Conservation (phyloP, 2,329 filamentous ascomycete genomes). For the Beauveria sp. region DNA sequence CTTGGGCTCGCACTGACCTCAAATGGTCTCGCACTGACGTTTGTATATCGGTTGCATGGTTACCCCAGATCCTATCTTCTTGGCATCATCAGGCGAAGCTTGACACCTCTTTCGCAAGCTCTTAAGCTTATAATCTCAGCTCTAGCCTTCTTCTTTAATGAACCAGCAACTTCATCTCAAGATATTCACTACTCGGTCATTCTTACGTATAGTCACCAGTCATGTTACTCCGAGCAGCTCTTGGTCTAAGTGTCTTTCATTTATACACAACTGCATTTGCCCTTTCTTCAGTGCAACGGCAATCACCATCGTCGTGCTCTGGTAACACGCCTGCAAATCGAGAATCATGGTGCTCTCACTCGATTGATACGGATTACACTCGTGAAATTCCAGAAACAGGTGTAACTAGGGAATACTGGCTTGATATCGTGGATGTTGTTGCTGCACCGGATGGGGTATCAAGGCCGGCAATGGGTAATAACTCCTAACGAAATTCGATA, state of each 20-base stretch:
- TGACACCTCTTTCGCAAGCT: too few relatives aligned
- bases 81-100: too few relatives aligned
- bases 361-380: background rate
- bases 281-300: background rate
- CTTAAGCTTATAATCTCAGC: too few relatives aligned
- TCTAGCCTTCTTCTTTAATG: too few relatives aligned
- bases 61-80: too few relatives aligned
- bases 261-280: background rate
- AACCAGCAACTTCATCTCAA: too few relatives aligned
- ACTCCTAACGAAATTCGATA: too few relatives aligned
- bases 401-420: conserved; percentile 33
- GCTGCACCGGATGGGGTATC: conserved; percentile 53
- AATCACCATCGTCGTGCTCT: background rate
- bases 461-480: conserved; percentile 43
- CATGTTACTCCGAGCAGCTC: background rate
- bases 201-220: background rate
- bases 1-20: too few relatives aligned
- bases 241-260: background rate
- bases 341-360: background rate
- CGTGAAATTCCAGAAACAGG: background rate
- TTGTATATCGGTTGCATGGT: too few relatives aligned
- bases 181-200: too few relatives aligned
- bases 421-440: conserved; percentile 54
- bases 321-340: background rate
- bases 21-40: too few relatives aligned